Evolutionary conservation across 768 basidiomycete genomes (phyloP), one percentile per base, ranked within the genome.

Genomic region (Fistulinella prunicolor): DNA sequence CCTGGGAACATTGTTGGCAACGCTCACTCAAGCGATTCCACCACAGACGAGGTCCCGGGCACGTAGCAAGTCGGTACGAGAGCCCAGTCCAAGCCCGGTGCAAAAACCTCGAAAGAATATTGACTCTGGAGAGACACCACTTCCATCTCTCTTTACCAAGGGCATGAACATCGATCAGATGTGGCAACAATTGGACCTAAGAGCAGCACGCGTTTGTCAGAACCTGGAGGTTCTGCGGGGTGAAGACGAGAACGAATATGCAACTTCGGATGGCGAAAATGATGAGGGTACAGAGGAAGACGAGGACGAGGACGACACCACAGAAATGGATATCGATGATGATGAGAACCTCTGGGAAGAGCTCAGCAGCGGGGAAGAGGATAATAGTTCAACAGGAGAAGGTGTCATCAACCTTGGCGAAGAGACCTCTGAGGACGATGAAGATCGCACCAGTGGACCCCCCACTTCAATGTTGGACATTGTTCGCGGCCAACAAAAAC

Each of bases 181-280:
- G 22, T 99, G 95, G 95, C 85, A 85, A 34, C 95, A 99, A 70
- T 66, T 98, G 46, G 95, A 98, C 61, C 72, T 99, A 45, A 74
- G 90, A 37, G 73, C 84, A 14, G 78, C 81, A 51, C 78, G 76
- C 38, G 71, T 97, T 20, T 87, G 85, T 51, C 77, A 79, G 35
- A 77, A 86, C 42, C 69, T 95, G 35, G 78, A 87, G 40, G 76
- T 82, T 30, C 70, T 92, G 17, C 81, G 83, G 46, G 82, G 77
- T 22, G 74, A 73, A 8, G 66, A 58, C n/a, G 72, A 69, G 14
- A 64, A 56, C 16, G 71, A 65, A 53, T 65, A 64, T 2, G 57
- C 53, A 38, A 56, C 60, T 29, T 44, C 4, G 29, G 63, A 46
- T 23, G 48, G n/a, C n/a, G 56, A 51, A 34, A 17, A 28, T 16